A percentile compares a stretch with the other conserved stretches of the same genome.
Conservation (phyloP, 495 filamentous ascomycete genomes). For the Endocarpon pusillum region DNA sequence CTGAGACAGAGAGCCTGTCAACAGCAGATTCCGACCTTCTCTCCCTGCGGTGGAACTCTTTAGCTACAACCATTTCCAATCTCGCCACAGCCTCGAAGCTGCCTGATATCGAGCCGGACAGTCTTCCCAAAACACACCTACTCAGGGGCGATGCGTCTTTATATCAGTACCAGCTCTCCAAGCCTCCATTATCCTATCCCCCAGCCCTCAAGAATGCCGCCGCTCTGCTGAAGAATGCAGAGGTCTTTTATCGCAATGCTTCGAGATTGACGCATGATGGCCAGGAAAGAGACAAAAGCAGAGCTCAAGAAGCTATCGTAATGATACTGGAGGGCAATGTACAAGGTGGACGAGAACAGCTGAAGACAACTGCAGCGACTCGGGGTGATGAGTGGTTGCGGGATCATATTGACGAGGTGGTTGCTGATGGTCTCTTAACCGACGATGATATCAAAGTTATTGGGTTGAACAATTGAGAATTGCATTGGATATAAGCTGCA, state of each 20-base stretch:
- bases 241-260: slow-evolving; percentile 47
- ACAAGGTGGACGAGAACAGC: slow-evolving; percentile 21
- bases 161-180: slow-evolving; percentile 36
- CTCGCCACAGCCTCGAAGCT: slow-evolving; percentile 38
- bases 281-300: slow-evolving; percentile 27
- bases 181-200: slow-evolving; percentile 25
- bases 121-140: slow-evolving; percentile 41
- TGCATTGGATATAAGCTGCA: no score
- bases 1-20: slow-evolving; percentile 6
- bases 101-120: slow-evolving; percentile 22
- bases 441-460: no score
- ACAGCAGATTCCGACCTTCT: slow-evolving; percentile 21
- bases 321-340: slow-evolving; percentile 24
- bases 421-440: no score
- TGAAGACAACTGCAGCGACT: slow-evolving; percentile 16
- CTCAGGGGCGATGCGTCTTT: slow-evolving; percentile 46
- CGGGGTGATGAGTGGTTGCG: no score
- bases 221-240: slow-evolving; percentile 42
- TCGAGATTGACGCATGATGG: slow-evolving; percentile 27
- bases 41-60: slow-evolving; percentile 29
- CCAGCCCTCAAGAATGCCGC: slow-evolving; percentile 29
- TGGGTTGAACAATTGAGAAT: no score
- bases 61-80: slow-evolving; percentile 27
- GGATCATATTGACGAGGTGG: no score
- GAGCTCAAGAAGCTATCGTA: slow-evolving; percentile 27